Evolutionary conservation across 345 rosid species (phyloP).

Genomic region (Moringa oleifera): DNA sequence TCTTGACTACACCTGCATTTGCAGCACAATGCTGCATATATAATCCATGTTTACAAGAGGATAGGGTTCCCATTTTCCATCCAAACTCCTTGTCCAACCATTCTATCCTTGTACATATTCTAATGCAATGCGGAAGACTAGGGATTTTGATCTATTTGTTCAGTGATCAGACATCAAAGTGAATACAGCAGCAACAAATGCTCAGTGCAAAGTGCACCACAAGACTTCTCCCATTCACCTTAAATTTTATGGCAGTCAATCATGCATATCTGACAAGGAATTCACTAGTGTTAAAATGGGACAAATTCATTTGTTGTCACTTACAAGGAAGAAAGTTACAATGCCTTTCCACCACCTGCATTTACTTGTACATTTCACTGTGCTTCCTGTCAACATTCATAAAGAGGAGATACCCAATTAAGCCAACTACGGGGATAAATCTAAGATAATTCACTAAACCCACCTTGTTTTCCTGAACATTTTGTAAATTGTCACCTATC

Average conservation of each 20-base stretch:
- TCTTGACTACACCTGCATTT: too few species aligned
- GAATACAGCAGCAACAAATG: too few species aligned
- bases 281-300: neutral
- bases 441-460: slow-evolving; percentile 52
- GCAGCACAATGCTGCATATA: too few species aligned
- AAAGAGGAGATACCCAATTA: slow-evolving; percentile 58
- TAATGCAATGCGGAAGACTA: too few species aligned
- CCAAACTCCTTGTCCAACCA: too few species aligned
- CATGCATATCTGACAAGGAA: neutral
- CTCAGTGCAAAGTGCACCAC: too few species aligned
- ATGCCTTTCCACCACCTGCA: neutral
- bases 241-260: slow-evolving; percentile 5
- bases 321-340: neutral
- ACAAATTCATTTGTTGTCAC: neutral
- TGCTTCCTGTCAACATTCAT: slow-evolving; percentile 40
- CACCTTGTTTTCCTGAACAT: slow-evolving; percentile 47
- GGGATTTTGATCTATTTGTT: too few species aligned
- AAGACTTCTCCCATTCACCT: neutral
- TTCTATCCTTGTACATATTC: too few species aligned
- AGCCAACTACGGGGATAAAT: slow-evolving; percentile 79
- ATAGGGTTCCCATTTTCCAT: too few species aligned
- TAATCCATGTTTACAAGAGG: too few species aligned
- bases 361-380: slow-evolving; percentile 6
- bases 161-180: too few species aligned
- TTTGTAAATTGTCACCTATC: slow-evolving; percentile 74